These are phyloP conservation scores for Chenopodium berlandieri DNA, from an alignment of 148 eudicot species.

Conservation along the genomic window DNA sequence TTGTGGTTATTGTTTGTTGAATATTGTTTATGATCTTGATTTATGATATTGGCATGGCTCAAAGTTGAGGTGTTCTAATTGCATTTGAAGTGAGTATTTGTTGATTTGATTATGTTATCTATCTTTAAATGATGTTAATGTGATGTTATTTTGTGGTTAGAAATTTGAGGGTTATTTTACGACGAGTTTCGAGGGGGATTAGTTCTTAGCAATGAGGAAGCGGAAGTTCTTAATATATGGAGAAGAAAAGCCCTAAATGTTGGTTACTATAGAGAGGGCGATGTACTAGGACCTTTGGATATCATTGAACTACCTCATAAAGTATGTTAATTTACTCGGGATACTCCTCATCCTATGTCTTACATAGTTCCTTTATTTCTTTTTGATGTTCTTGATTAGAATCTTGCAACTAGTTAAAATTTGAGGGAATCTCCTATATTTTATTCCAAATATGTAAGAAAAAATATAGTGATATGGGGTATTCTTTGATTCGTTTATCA, in stretches of 20 bases:
- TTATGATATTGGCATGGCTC: too few relatives aligned
- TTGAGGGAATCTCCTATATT: too few relatives aligned
- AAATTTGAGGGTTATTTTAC: not conserved
- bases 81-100: not conserved
- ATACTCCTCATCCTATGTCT: not conserved
- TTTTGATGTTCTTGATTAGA: too few relatives aligned
- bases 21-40: too few relatives aligned
- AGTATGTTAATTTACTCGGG: not conserved
- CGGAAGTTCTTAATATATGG: not conserved
- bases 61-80: too few relatives aligned
- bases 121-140: not conserved
- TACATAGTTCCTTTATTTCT: too few relatives aligned
- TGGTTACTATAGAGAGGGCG: not conserved
- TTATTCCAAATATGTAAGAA: too few relatives aligned
- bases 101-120: not conserved
- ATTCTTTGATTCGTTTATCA: too few relatives aligned
- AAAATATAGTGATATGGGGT: too few relatives aligned
- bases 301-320: not conserved
- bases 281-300: not conserved
- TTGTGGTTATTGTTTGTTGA: constrained; percentile 2
- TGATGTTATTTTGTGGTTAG: not conserved
- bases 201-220: not conserved
- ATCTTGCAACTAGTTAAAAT: too few relatives aligned
- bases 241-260: too few relatives aligned
- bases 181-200: not conserved